Evolutionary conservation across 2,329 filamentous ascomycete species (phyloP).

Genomic region (Helminthosporium solani): DNA sequence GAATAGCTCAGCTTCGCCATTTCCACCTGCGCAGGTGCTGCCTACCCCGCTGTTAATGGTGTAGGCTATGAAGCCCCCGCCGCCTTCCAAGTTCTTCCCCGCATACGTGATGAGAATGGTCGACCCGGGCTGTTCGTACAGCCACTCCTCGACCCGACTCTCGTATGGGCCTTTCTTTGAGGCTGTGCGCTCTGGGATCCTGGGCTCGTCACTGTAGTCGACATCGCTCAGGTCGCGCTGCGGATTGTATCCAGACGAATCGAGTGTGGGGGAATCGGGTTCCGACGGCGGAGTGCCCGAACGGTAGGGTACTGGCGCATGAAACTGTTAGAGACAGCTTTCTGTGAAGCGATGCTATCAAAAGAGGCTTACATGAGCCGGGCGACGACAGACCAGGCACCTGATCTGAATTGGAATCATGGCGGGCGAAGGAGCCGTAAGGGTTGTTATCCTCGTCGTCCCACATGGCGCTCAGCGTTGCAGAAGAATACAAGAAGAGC

Average conservation of each 20-base stretch:
- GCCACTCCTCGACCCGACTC: slow-evolving; percentile 93
- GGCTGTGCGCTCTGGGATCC: slow-evolving; percentile 48
- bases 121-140: slow-evolving; percentile 90
- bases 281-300: slow-evolving; percentile 67
- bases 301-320: slow-evolving; percentile 47
- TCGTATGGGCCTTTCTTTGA: slow-evolving; percentile 85
- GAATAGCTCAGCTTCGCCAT: slow-evolving; percentile 14
- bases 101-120: slow-evolving; percentile 91
- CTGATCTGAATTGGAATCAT: slow-evolving; percentile 74
- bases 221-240: slow-evolving; percentile 60
- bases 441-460: slow-evolving; percentile 99
- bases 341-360: background rate
- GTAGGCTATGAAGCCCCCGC: slow-evolving; percentile 93
- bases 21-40: slow-evolving; percentile 3
- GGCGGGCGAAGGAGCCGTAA: slow-evolving; percentile 89
- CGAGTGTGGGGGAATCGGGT: slow-evolving; percentile 68
- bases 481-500: background rate
- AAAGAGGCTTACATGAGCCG: slow-evolving; percentile 36
- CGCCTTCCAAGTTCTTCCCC: slow-evolving; percentile 90
- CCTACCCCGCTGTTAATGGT: slow-evolving; percentile 91
- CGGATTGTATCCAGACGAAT: slow-evolving; percentile 59
- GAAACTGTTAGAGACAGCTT: background rate
- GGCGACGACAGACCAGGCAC: slow-evolving; percentile 44
- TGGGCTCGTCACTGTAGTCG: slow-evolving; percentile 55
- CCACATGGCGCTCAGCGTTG: slow-evolving; percentile 67